Evolutionary conservation across 1,284 basidiomycete species (phyloP), one percentile per base, ranked within the genome.

Genomic region (Trichosporon ovoides): DNA sequence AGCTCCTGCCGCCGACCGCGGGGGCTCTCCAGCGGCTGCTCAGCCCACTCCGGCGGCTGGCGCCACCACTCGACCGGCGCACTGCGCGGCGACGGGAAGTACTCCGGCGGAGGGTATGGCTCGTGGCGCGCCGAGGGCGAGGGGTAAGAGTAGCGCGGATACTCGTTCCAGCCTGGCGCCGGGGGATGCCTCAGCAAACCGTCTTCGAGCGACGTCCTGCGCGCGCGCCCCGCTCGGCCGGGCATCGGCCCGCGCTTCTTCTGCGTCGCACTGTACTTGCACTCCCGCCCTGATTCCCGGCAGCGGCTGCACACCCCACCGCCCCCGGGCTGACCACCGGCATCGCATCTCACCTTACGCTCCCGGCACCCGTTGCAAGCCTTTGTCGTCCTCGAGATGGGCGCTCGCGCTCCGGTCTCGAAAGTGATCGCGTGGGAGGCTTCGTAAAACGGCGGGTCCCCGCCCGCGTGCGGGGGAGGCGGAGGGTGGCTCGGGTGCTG

Each of bases 231-330:
- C 1, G 56, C 51, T 14, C 60, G 60, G 2, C 72, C 70, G 2
- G 70, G 70, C 59, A 68, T 69, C 1, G 74, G 74, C 7, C 74
- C 74, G 16, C 74, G 64, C 57, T 76, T 76, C 64, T 74, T 71
- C 60, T 76, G 74, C 3, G 66, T 62, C 31, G 69, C 70, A 7
- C 71, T 66, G 54, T 73, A 76, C n/a, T 70, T 62, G 54, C 74
- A 76, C 20, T 63, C 60, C 9, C 73, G 61, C 0, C 68, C 69
- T n/a, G 67, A 64, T 52, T 75, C 72, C 14, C 66, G 63, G 50
- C 74, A 76, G 19, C 74, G 59, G n/a, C 69, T 69, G 58, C 74
- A 74, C 1, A 65, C 58, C 19, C 57, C 56, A 6, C 64, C 58
- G 33, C 65, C 61, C 31, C 68, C 63, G 18, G 63, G 50, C n/a